These are phyloP conservation scores for Planoprotostelium fungivorum DNA, from an alignment of 78 protist species.

Conservation along the genomic window DNA sequence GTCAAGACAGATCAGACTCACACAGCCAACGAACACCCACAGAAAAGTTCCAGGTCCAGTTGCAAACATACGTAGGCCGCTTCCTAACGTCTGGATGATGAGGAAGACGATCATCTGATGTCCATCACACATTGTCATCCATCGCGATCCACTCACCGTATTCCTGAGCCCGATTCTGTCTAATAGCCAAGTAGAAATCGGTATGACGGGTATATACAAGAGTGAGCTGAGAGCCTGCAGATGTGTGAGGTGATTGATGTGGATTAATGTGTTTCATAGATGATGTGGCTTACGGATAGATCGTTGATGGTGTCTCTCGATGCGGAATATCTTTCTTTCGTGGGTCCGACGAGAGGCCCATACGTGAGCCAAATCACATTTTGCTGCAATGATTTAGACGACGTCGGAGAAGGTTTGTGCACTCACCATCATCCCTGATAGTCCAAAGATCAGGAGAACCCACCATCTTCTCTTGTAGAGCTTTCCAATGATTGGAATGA, in stretches of 20 bases:
- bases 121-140: not conserved
- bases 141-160: not conserved
- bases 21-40: not conserved
- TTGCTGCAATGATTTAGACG: not conserved
- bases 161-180: not conserved
- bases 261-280: not conserved
- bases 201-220: not conserved
- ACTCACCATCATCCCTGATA: not conserved
- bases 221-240: not conserved
- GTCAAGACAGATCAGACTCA: not conserved
- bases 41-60: not conserved
- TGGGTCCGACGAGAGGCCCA: not conserved
- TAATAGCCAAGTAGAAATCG: not conserved
- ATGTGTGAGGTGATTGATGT: too few species aligned
- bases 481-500: not conserved
- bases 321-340: not conserved
- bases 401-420: not conserved
- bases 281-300: not conserved
- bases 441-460: not conserved
- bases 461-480: not conserved
- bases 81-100: not conserved
- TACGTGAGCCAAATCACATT: not conserved
- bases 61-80: not conserved
- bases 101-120: not conserved
- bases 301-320: not conserved